Base-by-base conservation (phyloP, 345 rosid species). In the Corchorus olitorius region DNA sequence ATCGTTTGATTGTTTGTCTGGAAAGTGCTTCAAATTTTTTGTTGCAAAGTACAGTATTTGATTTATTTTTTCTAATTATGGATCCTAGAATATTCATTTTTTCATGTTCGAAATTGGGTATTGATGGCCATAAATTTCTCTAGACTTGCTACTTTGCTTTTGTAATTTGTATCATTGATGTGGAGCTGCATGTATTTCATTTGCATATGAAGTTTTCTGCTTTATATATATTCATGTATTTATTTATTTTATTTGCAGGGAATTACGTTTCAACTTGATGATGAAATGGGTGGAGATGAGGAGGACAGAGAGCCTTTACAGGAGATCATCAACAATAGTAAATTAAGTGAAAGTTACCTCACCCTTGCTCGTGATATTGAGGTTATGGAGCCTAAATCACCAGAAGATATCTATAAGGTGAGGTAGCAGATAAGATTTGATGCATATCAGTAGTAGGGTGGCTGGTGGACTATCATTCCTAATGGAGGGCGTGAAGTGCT, bases 371-470 rank as follows among this genome's bases (percentile, higher is more conserved):
- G 97, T 70, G 99, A 97, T 89, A 90, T 97, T 43, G 98, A 97
- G 89, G 99, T 97, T 83, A 91, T 97, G 98, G 99, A 97, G 85
- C 89, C 98, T 70, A 97, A 92, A 80, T 89, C 97, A 50, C 98
- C 97, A 70, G 98, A 97, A 84, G 97, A 97, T 73, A 89, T 97
- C 78, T 97, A 94, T 75, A 97, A 96, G 98, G 99, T 96, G 53
- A 7, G 17, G 5, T 62, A 4, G 68, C 43, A 46, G 35, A 46
- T 60, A 19, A 48, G 46, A 14, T 54, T 50, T 45, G 8, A 14
- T 73, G 52, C 37, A n/a, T 22, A 27, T 52, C 22, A 11, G 4
- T 60, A 13, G 72, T 65, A 16, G 2, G 2, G 52, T 46, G 11
- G 35, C 54, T 46, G 55, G 39, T 3, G 11, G 8, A 43, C 7